A percentile compares a stretch with the other conserved stretches of the same genome.
phyloP scores from a whole-genome alignment of 768 basidiomycete genomes.

The Amanita rubescens region DNA sequence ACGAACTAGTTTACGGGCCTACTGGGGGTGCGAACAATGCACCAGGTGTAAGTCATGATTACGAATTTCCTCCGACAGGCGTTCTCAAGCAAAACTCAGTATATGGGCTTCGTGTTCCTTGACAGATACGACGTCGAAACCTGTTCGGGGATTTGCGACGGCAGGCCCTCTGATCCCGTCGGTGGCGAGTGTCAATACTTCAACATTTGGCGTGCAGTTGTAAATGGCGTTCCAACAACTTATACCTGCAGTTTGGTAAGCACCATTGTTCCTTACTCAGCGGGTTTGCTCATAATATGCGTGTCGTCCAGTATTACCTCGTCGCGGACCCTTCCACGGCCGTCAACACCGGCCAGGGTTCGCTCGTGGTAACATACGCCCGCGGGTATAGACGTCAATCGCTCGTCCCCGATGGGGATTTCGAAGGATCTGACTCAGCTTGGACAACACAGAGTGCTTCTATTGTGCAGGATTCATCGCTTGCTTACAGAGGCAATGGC shows the following conservation, averaged over 20 bases:
- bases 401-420: constrained; percentile 32
- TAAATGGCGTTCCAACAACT: constrained; percentile 36
- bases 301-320: constrained; percentile 31
- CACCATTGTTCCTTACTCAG: background rate
- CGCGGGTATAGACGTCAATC: constrained; percentile 37
- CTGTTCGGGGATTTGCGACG: constrained; percentile 38
- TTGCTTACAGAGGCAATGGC: constrained; percentile 32
- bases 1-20: constrained; percentile 39
- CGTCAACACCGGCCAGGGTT: constrained; percentile 38
- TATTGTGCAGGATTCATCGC: constrained; percentile 33
- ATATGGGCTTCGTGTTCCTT: constrained; percentile 45
- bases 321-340: constrained; percentile 36
- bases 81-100: constrained; percentile 21
- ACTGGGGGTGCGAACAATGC: constrained; percentile 40
- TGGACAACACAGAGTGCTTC: constrained; percentile 32
- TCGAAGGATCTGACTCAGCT: constrained; percentile 30
- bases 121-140: constrained; percentile 39
- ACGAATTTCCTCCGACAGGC: background rate
- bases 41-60: constrained; percentile 25
- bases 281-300: background rate
- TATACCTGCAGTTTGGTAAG: constrained; percentile 45
- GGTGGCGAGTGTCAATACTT: constrained; percentile 44
- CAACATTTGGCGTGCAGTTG: constrained; percentile 47
- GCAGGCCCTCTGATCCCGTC: constrained; percentile 29
- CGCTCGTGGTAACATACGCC: constrained; percentile 37